phyloP scores from a whole-genome alignment of 805 yeast genomes.

The Metschnikowia lochheadii region DNA sequence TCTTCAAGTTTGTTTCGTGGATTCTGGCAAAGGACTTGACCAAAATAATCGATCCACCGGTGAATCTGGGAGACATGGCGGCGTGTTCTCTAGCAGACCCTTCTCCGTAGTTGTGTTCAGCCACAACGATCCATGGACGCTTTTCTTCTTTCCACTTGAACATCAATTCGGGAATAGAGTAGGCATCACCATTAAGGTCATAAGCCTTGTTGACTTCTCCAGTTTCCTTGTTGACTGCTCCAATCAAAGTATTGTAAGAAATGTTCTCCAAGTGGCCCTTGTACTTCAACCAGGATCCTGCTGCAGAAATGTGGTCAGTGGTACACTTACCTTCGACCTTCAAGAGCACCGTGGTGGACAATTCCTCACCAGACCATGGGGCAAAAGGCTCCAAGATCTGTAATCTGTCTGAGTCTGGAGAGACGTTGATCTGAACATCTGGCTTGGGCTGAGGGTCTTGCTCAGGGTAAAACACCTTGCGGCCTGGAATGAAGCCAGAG shows the following conservation, averaged over 20 bases:
- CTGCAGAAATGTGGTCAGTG: constrained; percentile 97
- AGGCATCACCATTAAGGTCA: constrained; percentile 74
- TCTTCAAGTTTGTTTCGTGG: constrained; percentile 96
- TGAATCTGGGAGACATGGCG: constrained; percentile 89
- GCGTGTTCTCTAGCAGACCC: constrained; percentile 99
- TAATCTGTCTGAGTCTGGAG: constrained; percentile 86
- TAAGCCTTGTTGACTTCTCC: constrained; percentile 91
- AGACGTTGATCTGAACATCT: constrained; percentile 59
- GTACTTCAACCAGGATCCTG: constrained; percentile 98
- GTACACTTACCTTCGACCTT: constrained; percentile 98
- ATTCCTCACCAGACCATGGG: constrained; percentile 83
- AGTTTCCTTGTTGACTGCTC: constrained; percentile 95
- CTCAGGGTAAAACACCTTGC: constrained; percentile 71
- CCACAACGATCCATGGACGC: constrained; percentile 91
- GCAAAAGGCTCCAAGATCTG: constrained; percentile 86
- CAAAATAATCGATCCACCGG: constrained; percentile 84
- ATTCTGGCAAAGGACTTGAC: constrained; percentile 97
- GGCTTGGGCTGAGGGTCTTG: constrained; percentile 62
- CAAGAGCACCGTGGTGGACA: constrained; percentile 68
- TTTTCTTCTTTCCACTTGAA: constrained; percentile 84
- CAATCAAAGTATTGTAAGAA: constrained; percentile 90
- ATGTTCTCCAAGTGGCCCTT: constrained; percentile 97
- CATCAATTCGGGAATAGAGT: constrained; percentile 94
- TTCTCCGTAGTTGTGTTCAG: constrained; percentile 98
- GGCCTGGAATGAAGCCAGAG: constrained; percentile 71